Conservation (phyloP, 23 red algal genomes). For the Rhodosorus marinus region DNA sequence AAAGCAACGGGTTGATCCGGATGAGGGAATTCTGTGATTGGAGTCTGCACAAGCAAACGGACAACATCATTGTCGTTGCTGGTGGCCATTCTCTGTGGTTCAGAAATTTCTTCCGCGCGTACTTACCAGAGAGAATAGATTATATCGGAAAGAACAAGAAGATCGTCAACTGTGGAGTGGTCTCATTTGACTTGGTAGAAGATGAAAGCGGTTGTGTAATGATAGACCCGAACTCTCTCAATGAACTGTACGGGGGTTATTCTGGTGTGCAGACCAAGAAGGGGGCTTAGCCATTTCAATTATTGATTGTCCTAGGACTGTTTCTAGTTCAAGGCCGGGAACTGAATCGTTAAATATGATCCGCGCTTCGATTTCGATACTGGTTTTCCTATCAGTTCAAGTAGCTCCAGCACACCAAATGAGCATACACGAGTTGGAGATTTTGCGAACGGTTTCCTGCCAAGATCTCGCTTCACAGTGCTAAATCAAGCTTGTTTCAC, state of each 20-base stretch:
- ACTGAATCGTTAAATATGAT: too few species aligned
- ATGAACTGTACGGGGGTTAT: neutral
- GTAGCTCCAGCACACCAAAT: too few species aligned
- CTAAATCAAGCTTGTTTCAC: too few species aligned
- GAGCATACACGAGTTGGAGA: too few species aligned
- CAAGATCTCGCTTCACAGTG: too few species aligned
- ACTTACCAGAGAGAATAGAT: neutral
- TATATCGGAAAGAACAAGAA: neutral
- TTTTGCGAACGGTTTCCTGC: too few species aligned
- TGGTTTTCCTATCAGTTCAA: too few species aligned
- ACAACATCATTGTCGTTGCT: neutral
- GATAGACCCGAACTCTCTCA: neutral
- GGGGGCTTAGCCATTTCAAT: neutral
- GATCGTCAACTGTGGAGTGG: neutral
- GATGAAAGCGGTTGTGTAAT: neutral
- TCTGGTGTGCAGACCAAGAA: neutral
- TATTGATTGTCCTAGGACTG: too few species aligned
- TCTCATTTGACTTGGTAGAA: neutral
- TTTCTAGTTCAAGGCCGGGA: too few species aligned
- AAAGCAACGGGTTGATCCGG: neutral
- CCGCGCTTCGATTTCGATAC: too few species aligned
- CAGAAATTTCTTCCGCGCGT: neutral
- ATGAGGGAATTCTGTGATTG: neutral
- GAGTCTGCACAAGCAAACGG: neutral
- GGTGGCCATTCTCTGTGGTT: neutral